These are phyloP conservation scores for Ascochyta fabae DNA, from an alignment of 2,329 filamentous ascomycete species.

Conservation along the genomic window DNA sequence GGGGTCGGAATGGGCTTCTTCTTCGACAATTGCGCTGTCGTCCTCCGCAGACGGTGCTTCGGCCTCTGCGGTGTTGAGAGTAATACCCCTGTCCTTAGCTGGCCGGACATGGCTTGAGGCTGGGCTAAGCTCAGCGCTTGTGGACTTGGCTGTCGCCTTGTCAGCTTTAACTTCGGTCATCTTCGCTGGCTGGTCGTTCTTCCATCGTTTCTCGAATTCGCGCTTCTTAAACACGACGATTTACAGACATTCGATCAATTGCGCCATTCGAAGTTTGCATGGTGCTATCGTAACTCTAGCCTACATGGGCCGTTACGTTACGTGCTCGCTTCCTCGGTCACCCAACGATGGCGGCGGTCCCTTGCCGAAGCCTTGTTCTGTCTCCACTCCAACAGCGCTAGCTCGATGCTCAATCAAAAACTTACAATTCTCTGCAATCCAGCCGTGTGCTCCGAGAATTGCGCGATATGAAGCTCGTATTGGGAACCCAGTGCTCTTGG, in stretches of 20 bases:
- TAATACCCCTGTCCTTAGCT: conserved; percentile 5
- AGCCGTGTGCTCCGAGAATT: neutral
- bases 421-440: conserved; percentile 4
- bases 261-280: conserved; percentile 18
- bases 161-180: conserved; percentile 17
- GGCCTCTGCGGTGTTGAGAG: conserved; percentile 4
- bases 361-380: neutral
- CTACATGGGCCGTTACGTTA: conserved; percentile 6
- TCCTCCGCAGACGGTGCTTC: conserved; percentile 9
- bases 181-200: conserved; percentile 8
- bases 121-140: conserved; percentile 22
- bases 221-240: conserved; percentile 4
- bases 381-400: conserved; percentile 12
- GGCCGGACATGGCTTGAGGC: conserved; percentile 12
- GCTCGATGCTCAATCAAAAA: conserved; percentile 10
- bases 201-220: neutral
- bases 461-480: neutral
- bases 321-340: conserved; percentile 7
- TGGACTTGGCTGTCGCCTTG: conserved; percentile 21
- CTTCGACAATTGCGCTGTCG: conserved; percentile 18
- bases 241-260: conserved; percentile 3
- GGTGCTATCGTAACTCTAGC: conserved; percentile 9
- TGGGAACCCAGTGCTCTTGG: neutral
- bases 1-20: conserved; percentile 32
- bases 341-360: conserved; percentile 8